Evolutionary conservation across 805 yeast species (phyloP).

Genomic region (Candida odintsovae): DNA sequence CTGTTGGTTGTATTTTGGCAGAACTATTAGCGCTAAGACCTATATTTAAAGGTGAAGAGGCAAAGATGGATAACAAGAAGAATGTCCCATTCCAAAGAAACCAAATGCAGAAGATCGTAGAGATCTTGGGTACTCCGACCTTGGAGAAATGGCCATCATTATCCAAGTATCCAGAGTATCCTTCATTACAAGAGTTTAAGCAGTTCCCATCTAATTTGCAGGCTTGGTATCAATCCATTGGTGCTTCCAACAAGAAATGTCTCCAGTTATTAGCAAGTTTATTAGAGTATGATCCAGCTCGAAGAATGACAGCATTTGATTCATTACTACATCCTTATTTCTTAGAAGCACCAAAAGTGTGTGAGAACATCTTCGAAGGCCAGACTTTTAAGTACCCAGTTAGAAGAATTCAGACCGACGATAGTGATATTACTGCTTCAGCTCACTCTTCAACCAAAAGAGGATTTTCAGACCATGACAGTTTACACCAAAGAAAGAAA

Average conservation of each 20-base stretch:
- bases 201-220: constrained; percentile 61
- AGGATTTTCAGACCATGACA: constrained; percentile 19
- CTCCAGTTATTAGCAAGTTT: constrained; percentile 57
- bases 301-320: constrained; percentile 70
- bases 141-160: constrained; percentile 74
- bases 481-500: constrained; percentile 21
- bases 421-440: constrained; percentile 59
- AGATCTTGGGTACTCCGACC: constrained; percentile 89
- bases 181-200: constrained; percentile 51
- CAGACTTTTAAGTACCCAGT: constrained; percentile 72
- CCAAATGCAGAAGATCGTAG: constrained; percentile 86
- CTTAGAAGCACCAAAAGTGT: constrained; percentile 59
- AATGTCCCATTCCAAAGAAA: constrained; percentile 91
- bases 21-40: constrained; percentile 87
- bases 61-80: constrained; percentile 90
- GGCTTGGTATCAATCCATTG: constrained; percentile 82
- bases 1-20: constrained; percentile 91
- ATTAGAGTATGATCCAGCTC: constrained; percentile 78
- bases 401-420: constrained; percentile 82
- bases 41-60: constrained; percentile 95
- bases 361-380: constrained; percentile 76
- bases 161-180: constrained; percentile 78
- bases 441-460: constrained; percentile 26
- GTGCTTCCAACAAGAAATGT: constrained; percentile 67
- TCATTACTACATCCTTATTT: constrained; percentile 79